Evolutionary conservation across 1,139 yeast genomes (phyloP).

Genomic region (Sugiyamaella novakii): DNA sequence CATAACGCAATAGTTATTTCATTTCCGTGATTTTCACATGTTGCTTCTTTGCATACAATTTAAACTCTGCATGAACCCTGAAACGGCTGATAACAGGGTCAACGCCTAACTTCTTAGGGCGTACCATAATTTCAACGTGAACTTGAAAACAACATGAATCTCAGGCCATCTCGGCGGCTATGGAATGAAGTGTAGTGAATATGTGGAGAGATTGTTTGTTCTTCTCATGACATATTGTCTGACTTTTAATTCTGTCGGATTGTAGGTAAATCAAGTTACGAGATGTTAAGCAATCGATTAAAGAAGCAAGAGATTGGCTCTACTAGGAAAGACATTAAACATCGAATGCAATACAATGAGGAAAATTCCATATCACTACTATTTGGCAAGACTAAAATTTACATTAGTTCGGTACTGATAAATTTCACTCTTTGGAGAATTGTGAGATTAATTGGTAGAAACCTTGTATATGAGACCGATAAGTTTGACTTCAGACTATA

Average conservation of each 20-base stretch:
- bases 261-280: too few species aligned
- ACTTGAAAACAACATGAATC: slow-evolving; percentile 1
- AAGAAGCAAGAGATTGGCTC: not conserved
- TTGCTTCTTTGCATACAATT: not conserved
- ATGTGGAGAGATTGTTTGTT: not conserved
- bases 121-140: slow-evolving; percentile 11
- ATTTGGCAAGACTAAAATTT: not conserved
- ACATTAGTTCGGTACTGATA: slow-evolving; percentile 1
- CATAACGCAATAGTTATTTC: too few species aligned
- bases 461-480: not conserved
- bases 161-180: slow-evolving; percentile 1
- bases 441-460: slow-evolving; percentile 2
- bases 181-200: too few species aligned
- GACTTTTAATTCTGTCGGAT: too few species aligned
- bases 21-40: too few species aligned
- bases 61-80: slow-evolving; percentile 1
- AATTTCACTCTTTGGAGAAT: slow-evolving; percentile 12
- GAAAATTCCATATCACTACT: not conserved
- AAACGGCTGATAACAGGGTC: slow-evolving; percentile 8
- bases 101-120: too few species aligned
- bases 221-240: too few species aligned
- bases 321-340: slow-evolving; percentile 1
- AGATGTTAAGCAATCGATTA: too few species aligned
- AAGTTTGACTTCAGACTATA: not conserved
- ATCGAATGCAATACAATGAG: not conserved